A percentile compares a stretch with the other conserved stretches of the same genome.
Evolutionary conservation across 2,329 filamentous ascomycete genomes (phyloP).

Genomic region (Colletotrichum sp.): DNA sequence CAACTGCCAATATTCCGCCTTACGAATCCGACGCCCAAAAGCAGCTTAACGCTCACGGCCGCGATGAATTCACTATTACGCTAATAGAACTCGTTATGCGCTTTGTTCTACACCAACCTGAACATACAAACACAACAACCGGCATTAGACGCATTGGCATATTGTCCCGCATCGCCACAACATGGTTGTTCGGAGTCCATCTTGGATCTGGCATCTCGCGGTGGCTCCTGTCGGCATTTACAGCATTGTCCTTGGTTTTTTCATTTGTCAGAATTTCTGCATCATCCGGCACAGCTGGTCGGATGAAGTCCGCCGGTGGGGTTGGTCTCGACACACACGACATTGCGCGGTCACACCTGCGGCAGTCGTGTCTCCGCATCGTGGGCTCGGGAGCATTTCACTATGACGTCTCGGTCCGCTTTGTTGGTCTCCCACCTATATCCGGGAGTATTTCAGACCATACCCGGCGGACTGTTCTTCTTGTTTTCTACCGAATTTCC

Average conservation of each 20-base stretch:
- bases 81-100: conserved; percentile 20
- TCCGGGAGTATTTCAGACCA: conserved; percentile 5
- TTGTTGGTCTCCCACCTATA: conserved; percentile 9
- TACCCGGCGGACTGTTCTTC: conserved; percentile 2
- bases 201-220: conserved; percentile 29
- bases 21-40: conserved; percentile 1
- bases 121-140: conserved; percentile 20
- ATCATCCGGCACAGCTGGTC: conserved; percentile 1
- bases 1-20: conserved; percentile 17
- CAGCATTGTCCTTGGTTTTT: conserved; percentile 21
- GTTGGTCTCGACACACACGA: conserved; percentile 2
- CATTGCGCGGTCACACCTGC: not conserved
- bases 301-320: conserved; percentile 6
- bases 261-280: conserved; percentile 21
- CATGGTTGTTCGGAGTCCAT: conserved; percentile 26
- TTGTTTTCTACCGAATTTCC: conserved; percentile 9
- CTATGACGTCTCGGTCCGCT: conserved; percentile 12
- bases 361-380: conserved; percentile 1
- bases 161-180: conserved; percentile 25
- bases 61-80: conserved; percentile 12
- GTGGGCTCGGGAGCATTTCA: conserved; percentile 14
- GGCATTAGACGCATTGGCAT: conserved; percentile 32
- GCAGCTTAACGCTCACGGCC: conserved; percentile 20
- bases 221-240: conserved; percentile 22
- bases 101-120: conserved; percentile 15